Evolutionary conservation across 116 monocot species (phyloP).

Genomic region (Phalaenopsis hybrid): DNA sequence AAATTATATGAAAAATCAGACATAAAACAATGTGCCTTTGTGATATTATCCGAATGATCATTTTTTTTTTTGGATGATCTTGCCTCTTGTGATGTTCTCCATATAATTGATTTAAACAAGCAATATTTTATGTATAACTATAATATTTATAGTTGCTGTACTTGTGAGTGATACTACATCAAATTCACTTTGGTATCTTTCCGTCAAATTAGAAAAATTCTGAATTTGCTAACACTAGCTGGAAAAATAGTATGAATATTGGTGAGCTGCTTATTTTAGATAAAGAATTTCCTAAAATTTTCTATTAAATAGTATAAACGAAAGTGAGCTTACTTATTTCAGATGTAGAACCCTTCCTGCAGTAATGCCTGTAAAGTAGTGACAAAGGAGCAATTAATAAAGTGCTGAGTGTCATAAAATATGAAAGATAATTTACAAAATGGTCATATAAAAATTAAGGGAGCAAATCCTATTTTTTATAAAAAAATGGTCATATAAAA

Average conservation of each 20-base stretch:
- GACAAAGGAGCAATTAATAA: background rate
- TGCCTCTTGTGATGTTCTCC: background rate
- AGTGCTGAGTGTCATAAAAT: background rate
- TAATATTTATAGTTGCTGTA: background rate
- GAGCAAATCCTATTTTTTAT: too few relatives aligned
- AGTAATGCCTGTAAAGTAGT: slow-evolving; percentile 56
- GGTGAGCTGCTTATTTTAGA: background rate
- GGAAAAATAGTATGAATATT: background rate
- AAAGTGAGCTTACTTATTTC: slow-evolving; percentile 24
- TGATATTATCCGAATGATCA: background rate
- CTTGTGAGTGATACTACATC: background rate
- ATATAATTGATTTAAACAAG: background rate
- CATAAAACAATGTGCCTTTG: background rate
- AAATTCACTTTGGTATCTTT: background rate
- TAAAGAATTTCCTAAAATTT: background rate
- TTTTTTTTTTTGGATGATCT: background rate
- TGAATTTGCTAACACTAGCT: background rate
- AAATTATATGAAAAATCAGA: background rate
- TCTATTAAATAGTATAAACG: background rate
- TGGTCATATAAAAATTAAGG: too few relatives aligned
- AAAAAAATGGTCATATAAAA: too few relatives aligned
- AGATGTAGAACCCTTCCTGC: slow-evolving; percentile 25
- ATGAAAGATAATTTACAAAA: too few relatives aligned
- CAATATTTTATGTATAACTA: background rate
- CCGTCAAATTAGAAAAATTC: background rate